Conservation (phyloP, 139 green algal species). For the Chlorella sp. region DNA sequence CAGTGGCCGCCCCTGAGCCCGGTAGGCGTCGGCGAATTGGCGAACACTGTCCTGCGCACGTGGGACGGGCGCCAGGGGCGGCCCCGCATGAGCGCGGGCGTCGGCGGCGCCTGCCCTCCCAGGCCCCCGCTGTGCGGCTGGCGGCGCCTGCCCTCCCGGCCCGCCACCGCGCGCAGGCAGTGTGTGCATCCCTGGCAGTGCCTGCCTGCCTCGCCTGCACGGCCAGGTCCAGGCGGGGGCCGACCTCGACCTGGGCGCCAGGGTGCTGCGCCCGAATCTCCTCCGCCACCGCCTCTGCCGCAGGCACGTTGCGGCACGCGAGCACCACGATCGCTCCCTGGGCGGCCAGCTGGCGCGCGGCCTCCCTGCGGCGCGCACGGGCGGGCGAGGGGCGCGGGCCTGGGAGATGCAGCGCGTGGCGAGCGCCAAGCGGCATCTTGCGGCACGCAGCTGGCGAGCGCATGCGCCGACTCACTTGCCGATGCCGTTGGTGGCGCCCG, state of each 20-base stretch:
- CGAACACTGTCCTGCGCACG: conserved; percentile 33
- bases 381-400: background rate
- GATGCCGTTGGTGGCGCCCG: conserved; percentile 44
- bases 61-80: no score
- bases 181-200: no score
- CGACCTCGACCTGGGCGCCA: conserved; percentile 33
- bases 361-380: conserved; percentile 34
- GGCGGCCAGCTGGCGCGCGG: conserved; percentile 36
- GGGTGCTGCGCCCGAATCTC: conserved; percentile 34
- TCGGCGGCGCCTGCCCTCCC: no score
- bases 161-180: no score
- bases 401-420: background rate
- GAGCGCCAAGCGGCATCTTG: background rate
- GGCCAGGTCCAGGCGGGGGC: conserved; percentile 38
- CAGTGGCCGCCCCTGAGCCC: background rate
- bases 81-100: no score
- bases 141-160: no score
- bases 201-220: no score
- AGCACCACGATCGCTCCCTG: conserved; percentile 39
- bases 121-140: no score
- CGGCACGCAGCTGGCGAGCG: background rate
- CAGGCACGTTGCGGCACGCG: conserved; percentile 36
- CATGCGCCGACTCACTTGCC: conserved; percentile 30
- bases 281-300: conserved; percentile 16
- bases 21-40: conserved; percentile 40